Evolutionary conservation across 495 filamentous ascomycete species (phyloP), one percentile per base, ranked within the genome.

Genomic region (Penicillium tannophilum): DNA sequence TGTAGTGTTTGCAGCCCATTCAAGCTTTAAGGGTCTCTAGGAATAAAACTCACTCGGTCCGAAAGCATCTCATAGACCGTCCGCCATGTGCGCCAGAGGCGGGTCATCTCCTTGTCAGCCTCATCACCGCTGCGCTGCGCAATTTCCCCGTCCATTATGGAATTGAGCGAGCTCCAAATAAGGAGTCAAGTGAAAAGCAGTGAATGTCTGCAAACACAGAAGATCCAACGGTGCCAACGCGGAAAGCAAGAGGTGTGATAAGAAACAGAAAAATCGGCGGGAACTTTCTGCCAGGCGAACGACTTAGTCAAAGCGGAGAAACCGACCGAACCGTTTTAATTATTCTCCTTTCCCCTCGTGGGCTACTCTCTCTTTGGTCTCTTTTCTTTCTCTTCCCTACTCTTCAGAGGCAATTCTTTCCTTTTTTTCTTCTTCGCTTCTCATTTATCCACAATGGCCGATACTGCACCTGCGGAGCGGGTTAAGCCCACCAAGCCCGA

Each of bases 31-130:
- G 49, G 42, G n/a, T 39, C 35, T 23, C 24, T 16, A 26, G 23
- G 4, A 39, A 42, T 47, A 63, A 31, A 19, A 64, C 84, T 52
- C 80, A 93, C 90, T 63, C 91, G 79, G 66, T 96, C 91, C 56
- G 81, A 80, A 31, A 91, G 86, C 91, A 96, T 92, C 79, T 95
- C 89, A 68, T 92, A 88, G 55, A 92, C 85, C 3, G 91, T 96
- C 68, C 84, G 80, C 88, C 90, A 93, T 65, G 89, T 90, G 74
- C 91, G 89, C 91, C 91, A 96, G 49, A 93, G 84, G 61, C 84
- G 81, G 57, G 87, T 86, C 61, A 87, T 76, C 67, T 88, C 86
- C 72, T 87, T 83, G 55, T 88, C 84, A 64, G 86, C 78, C 48
- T 86, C 85, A 46, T 56, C 83, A 48, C 76, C 80, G 55, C 42